Conservation (phyloP, 805 yeast genomes). For the Maudiozyma serrabonitensis region DNA sequence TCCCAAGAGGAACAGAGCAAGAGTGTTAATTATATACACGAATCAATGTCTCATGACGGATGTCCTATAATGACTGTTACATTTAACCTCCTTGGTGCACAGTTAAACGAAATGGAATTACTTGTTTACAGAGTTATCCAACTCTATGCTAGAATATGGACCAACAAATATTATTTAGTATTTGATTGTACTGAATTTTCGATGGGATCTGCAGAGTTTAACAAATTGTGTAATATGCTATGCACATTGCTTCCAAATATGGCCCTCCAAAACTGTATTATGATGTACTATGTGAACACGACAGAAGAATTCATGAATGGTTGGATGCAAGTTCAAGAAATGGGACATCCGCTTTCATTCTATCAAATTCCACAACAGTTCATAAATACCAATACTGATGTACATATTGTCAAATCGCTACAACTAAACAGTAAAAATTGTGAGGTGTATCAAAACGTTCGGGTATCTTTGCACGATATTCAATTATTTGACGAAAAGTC, state of each 20-base stretch:
- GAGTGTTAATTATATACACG: slow-evolving; percentile 37
- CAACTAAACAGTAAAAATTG: slow-evolving; percentile 35
- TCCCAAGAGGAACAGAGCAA: slow-evolving; percentile 33
- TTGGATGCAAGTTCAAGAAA: slow-evolving; percentile 9
- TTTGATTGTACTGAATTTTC: slow-evolving; percentile 57
- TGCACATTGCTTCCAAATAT: slow-evolving; percentile 41
- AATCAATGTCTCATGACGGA: slow-evolving; percentile 61
- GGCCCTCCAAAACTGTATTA: slow-evolving; percentile 41
- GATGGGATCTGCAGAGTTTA: slow-evolving; percentile 9
- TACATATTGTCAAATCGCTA: slow-evolving; percentile 30
- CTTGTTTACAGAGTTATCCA: slow-evolving; percentile 51
- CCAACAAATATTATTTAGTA: slow-evolving; percentile 47
- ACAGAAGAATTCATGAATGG: slow-evolving; percentile 19
- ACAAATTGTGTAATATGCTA: slow-evolving; percentile 22
- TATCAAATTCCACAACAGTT: slow-evolving; percentile 27
- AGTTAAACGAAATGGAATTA: slow-evolving; percentile 35
- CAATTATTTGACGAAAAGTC: slow-evolving; percentile 38
- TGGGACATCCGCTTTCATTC: slow-evolving; percentile 9
- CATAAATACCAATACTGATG: slow-evolving; percentile 36
- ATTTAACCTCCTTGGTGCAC: slow-evolving; percentile 29
- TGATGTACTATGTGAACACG: slow-evolving; percentile 39
- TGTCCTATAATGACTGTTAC: slow-evolving; percentile 53
- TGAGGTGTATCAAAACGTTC: slow-evolving; percentile 34
- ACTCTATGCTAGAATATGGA: slow-evolving; percentile 61
- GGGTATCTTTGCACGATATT: slow-evolving; percentile 42